Evolutionary conservation across 768 basidiomycete species (phyloP).

Genomic region (Trametopsis cervina): DNA sequence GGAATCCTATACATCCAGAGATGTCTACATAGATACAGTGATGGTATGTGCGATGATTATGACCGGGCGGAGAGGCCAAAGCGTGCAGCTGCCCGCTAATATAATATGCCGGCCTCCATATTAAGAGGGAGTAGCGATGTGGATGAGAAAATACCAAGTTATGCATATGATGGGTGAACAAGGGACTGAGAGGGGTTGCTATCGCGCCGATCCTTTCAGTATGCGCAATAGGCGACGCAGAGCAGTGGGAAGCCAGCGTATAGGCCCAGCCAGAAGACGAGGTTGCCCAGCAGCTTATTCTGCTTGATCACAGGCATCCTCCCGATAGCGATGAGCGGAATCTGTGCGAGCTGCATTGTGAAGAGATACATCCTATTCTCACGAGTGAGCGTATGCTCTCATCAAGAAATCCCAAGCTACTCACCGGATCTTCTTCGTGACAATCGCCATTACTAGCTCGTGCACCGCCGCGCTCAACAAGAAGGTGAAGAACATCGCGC

Average conservation of each 20-base stretch:
- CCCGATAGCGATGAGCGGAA: slow-evolving; percentile 83
- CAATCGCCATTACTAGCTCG: slow-evolving; percentile 94
- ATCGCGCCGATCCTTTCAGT: slow-evolving; percentile 31
- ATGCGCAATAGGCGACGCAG: slow-evolving; percentile 67
- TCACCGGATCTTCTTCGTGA: slow-evolving; percentile 85
- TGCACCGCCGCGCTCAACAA: slow-evolving; percentile 84
- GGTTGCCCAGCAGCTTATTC: slow-evolving; percentile 75
- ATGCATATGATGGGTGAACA: too few relatives aligned
- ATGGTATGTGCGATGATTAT: too few relatives aligned
- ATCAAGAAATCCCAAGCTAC: slow-evolving; percentile 18
- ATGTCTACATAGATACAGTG: too few relatives aligned
- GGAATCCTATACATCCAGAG: too few relatives aligned
- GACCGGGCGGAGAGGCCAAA: too few relatives aligned
- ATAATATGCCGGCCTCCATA: too few relatives aligned
- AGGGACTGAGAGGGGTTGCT: too few relatives aligned
- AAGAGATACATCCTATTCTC: slow-evolving; percentile 75
- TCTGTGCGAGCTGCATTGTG: slow-evolving; percentile 65
- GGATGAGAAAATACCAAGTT: too few relatives aligned
- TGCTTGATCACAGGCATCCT: slow-evolving; percentile 69
- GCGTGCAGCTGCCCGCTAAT: too few relatives aligned
- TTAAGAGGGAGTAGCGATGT: too few relatives aligned
- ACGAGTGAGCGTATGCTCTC: neutral
- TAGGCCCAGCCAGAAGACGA: slow-evolving; percentile 92
- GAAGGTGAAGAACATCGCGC: slow-evolving; percentile 94
- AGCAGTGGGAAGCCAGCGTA: slow-evolving; percentile 91